phyloP scores from a whole-genome alignment of 192 early-diverging fungal genomes.

The Obelidium mucronatum region DNA sequence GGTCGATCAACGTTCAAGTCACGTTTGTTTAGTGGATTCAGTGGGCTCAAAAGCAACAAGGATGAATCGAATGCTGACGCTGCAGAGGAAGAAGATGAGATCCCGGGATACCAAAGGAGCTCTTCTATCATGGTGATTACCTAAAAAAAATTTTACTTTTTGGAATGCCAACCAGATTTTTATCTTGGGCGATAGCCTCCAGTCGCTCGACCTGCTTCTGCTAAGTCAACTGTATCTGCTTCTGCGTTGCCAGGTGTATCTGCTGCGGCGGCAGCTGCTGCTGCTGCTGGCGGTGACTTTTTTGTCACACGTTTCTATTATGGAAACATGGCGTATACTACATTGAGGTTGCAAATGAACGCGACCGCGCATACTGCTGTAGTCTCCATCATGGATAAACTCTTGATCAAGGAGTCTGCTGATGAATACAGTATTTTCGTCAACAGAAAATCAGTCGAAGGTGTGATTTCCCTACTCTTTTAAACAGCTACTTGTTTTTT shows the following conservation, averaged over 20 bases:
- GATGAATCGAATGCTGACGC: no score
- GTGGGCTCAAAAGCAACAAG: neutral
- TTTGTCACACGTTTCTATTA: constrained; percentile 53
- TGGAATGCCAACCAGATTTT: no score
- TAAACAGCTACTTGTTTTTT: neutral
- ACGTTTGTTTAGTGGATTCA: constrained; percentile 17
- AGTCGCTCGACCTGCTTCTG: neutral
- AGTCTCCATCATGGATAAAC: constrained; percentile 39
- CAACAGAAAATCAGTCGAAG: constrained; percentile 17
- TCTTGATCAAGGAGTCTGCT: constrained; percentile 46
- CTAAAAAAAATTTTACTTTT: neutral
- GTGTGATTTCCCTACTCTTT: constrained; percentile 26
- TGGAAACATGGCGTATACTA: constrained; percentile 56
- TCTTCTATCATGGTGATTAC: neutral
- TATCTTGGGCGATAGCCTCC: neutral
- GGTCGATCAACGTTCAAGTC: constrained; percentile 14
- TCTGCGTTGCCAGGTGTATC: neutral
- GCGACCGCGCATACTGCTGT: constrained; percentile 40
- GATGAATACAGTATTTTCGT: constrained; percentile 51
- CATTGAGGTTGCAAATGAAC: constrained; percentile 37
- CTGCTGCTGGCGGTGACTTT: neutral
- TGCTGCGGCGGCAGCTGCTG: neutral
- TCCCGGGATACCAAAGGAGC: neutral
- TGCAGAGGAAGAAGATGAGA: constrained; percentile 13
- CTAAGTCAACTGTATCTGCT: neutral